Conservation (phyloP, 257 asterid genomes). For the Vinca minor region DNA sequence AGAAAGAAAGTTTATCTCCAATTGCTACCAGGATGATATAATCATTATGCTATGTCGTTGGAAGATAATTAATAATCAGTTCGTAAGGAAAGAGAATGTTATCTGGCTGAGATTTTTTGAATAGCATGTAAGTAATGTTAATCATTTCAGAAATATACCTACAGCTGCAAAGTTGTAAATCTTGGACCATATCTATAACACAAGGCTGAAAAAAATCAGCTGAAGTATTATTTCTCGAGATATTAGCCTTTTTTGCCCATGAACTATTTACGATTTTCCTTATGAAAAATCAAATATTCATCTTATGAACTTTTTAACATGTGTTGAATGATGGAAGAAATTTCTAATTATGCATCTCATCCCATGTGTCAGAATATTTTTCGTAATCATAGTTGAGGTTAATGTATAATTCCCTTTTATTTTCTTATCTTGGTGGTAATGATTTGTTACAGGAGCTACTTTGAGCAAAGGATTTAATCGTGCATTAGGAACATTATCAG, state of each 20-base stretch:
- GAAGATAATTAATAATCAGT: not conserved
- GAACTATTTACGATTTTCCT: no score
- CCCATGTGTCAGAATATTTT: no score
- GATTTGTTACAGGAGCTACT: constrained; percentile 60
- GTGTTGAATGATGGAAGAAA: not conserved
- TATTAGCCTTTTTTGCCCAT: no score
- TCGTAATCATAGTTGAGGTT: not conserved
- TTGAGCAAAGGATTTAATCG: constrained; percentile 87
- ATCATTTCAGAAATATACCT: not conserved
- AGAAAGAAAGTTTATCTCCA: not conserved
- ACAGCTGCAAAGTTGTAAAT: not conserved
- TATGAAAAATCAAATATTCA: not conserved
- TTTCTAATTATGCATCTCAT: not conserved
- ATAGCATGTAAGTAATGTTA: not conserved
- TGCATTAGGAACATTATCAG: constrained; percentile 77
- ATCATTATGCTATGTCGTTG: not conserved
- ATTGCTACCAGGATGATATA: not conserved
- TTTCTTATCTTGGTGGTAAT: not conserved
- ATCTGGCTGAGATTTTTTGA: not conserved
- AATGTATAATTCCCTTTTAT: not conserved
- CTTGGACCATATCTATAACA: not conserved
- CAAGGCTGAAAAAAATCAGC: not conserved
- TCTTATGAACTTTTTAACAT: no score
- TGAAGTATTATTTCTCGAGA: not conserved
- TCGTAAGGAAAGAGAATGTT: not conserved